phyloP scores from a whole-genome alignment of 129 eudicot genomes.

The Flaveria sonorensis region DNA sequence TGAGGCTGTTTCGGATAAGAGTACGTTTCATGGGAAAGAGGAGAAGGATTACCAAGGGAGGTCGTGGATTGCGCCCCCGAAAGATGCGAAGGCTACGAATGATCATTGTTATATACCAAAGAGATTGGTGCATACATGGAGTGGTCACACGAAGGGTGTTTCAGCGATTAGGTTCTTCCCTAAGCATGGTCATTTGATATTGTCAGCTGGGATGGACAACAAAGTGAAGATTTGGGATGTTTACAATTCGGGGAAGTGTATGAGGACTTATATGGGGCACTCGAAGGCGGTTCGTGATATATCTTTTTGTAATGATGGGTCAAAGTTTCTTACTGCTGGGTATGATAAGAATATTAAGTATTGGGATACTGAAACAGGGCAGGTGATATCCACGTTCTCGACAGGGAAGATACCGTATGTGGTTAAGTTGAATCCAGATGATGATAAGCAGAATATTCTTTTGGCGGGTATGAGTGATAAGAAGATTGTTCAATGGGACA shows the following conservation, averaged over 20 bases:
- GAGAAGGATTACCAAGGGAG: conserved; percentile 96
- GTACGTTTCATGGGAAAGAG: conserved; percentile 91
- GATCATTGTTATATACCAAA: conserved; percentile 95
- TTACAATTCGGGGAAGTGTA: conserved; percentile 83
- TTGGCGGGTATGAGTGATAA: conserved; percentile 99
- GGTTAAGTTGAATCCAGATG: conserved; percentile 94
- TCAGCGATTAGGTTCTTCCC: conserved; percentile 94
- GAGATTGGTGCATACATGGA: conserved; percentile 95
- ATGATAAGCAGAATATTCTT: conserved; percentile 90
- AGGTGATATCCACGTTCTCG: conserved; percentile 87
- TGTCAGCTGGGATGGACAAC: conserved; percentile 95
- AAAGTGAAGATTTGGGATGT: conserved; percentile 99
- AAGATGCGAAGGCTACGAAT: conserved; percentile 75
- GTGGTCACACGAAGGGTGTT: conserved; percentile 95
- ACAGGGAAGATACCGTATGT: conserved; percentile 95
- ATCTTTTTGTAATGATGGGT: conserved; percentile 86
- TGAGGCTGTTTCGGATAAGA: conserved; percentile 62
- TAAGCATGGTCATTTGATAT: conserved; percentile 80
- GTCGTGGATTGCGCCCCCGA: conserved; percentile 95
- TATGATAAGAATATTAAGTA: conserved; percentile 97
- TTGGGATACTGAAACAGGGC: conserved; percentile 98
- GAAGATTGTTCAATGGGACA: conserved; percentile 98
- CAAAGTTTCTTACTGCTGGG: conserved; percentile 83
- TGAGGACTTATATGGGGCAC: conserved; percentile 99
- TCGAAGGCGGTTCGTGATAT: conserved; percentile 89